Evolutionary conservation across 768 basidiomycete genomes (phyloP).

Genomic region (Suillus spraguei): DNA sequence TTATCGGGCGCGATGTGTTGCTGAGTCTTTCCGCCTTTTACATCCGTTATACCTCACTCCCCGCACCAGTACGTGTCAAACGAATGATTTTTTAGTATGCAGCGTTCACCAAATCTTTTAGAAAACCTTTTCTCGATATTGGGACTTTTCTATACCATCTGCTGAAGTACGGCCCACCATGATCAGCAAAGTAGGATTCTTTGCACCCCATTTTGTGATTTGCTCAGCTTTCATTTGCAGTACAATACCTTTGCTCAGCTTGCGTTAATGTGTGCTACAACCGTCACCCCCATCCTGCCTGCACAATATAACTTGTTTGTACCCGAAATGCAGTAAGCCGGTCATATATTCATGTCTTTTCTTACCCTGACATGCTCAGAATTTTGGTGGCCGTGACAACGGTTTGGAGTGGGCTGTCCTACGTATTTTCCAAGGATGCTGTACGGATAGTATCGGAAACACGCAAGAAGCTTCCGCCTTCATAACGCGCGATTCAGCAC

Average conservation of each 20-base stretch:
- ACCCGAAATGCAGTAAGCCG: constrained; percentile 72
- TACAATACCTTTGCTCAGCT: constrained; percentile 94
- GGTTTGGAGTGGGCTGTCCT: constrained; percentile 87
- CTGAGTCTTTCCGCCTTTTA: constrained; percentile 90
- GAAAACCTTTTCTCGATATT: constrained; percentile 93
- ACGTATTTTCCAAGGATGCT: constrained; percentile 74
- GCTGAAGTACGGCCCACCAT: constrained; percentile 91
- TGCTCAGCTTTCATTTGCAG: constrained; percentile 40
- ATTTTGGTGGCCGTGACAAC: constrained; percentile 90
- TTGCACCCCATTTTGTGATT: constrained; percentile 5
- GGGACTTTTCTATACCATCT: constrained; percentile 95
- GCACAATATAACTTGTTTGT: constrained; percentile 56
- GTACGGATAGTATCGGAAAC: constrained; percentile 58
- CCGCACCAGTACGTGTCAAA: constrained; percentile 62
- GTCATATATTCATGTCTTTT: constrained; percentile 3
- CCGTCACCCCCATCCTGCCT: constrained; percentile 78
- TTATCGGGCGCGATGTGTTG: constrained; percentile 87
- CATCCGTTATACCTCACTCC: constrained; percentile 88
- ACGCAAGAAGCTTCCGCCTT: constrained; percentile 33
- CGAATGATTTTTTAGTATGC: neutral
- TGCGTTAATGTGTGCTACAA: constrained; percentile 86
- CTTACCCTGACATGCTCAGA: constrained; percentile 41
- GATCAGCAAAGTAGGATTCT: constrained; percentile 79
- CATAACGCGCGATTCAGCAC: constrained; percentile 1
- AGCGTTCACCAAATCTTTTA: constrained; percentile 33